Percentiles rank a stretch among this genome's conserved stretches.
phyloP scores from a whole-genome alignment of 2,329 filamentous ascomycete genomes.

The Pestalotiopsis sp. region DNA sequence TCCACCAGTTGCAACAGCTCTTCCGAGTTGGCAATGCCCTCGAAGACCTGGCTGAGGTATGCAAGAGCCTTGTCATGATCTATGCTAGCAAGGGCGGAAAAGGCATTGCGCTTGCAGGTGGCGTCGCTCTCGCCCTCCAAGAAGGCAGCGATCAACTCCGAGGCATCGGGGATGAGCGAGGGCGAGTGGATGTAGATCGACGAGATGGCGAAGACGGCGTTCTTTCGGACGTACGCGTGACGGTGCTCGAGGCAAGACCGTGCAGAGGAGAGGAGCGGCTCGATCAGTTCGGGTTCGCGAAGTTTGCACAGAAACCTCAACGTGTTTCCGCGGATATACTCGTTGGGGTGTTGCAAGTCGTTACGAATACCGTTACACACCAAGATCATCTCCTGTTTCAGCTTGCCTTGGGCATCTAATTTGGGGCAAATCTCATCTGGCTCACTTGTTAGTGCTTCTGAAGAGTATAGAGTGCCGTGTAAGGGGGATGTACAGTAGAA shows the following conservation, averaged over 20 bases:
- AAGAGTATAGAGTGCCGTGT: neutral
- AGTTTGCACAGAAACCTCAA: conserved; percentile 96
- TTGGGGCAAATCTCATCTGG: conserved; percentile 87
- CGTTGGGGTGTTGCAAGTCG: conserved; percentile 95
- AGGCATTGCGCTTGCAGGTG: conserved; percentile 97
- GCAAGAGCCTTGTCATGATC: conserved; percentile 90
- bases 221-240: conserved; percentile 97
- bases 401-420: conserved; percentile 85
- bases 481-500: conserved; percentile 68
- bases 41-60: conserved; percentile 87
- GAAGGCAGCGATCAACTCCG: conserved; percentile 89
- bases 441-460: neutral
- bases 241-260: conserved; percentile 92
- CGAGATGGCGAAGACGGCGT: conserved; percentile 91
- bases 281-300: conserved; percentile 91
- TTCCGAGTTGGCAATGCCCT: conserved; percentile 91
- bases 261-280: conserved; percentile 90
- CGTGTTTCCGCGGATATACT: conserved; percentile 98
- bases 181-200: conserved; percentile 92
- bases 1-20: conserved; percentile 92
- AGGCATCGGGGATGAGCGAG: conserved; percentile 89
- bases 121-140: conserved; percentile 88
- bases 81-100: conserved; percentile 87
- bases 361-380: conserved; percentile 99
- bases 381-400: conserved; percentile 99